Conservation (phyloP, 345 rosid species). For the Kandelia obovata region DNA sequence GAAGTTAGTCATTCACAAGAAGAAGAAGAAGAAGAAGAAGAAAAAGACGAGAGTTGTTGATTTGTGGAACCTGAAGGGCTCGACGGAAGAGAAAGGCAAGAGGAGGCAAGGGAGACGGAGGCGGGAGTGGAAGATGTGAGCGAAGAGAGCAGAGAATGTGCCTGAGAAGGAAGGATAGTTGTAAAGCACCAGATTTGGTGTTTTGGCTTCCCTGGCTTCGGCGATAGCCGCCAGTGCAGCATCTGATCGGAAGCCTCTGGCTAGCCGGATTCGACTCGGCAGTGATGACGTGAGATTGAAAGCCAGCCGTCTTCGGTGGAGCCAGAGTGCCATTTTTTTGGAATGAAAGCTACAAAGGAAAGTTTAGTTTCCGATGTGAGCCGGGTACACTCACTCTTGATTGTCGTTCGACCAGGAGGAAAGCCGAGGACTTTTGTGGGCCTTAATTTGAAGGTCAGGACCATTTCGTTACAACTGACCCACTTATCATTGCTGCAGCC, state of each 20-base stretch:
- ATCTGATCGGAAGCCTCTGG: constrained; percentile 60
- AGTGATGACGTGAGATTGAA: neutral
- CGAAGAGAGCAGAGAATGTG: constrained; percentile 74
- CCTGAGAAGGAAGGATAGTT: constrained; percentile 91
- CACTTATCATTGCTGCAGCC: too few relatives aligned
- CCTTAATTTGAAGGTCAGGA: too few relatives aligned
- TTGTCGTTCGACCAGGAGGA: too few relatives aligned
- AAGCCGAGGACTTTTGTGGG: too few relatives aligned
- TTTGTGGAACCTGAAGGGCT: constrained; percentile 46
- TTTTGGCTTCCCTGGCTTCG: constrained; percentile 52
- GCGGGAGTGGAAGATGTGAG: constrained; percentile 71
- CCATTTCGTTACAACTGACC: too few relatives aligned
- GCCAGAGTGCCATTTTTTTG: too few relatives aligned
- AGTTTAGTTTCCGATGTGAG: too few relatives aligned
- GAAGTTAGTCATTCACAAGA: neutral
- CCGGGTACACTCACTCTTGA: too few relatives aligned
- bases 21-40: neutral
- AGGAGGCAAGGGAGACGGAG: constrained; percentile 58
- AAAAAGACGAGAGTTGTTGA: neutral
- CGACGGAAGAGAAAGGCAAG: constrained; percentile 73
- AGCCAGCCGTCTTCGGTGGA: too few relatives aligned
- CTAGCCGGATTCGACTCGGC: neutral
- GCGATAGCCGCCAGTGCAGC: constrained; percentile 71
- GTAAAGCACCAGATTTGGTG: constrained; percentile 56
- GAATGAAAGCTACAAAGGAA: too few relatives aligned